These are phyloP conservation scores for Aphanoascus verrucosus DNA, from an alignment of 2,329 filamentous ascomycete genomes.

Conservation along the genomic window DNA sequence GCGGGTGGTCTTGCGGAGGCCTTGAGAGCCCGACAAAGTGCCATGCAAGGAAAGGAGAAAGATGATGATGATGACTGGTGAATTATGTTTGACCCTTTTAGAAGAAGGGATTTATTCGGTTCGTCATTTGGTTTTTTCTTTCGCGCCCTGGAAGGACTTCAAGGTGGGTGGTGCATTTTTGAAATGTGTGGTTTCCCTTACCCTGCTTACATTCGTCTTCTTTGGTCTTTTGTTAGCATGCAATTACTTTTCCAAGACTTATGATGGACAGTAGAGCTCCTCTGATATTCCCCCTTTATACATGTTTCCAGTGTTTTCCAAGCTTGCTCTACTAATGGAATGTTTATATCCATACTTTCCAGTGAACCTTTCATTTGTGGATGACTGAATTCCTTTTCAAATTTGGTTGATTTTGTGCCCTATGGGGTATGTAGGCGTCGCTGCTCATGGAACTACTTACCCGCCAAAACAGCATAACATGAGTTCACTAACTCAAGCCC, in stretches of 20 bases:
- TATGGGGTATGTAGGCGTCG: too few species aligned
- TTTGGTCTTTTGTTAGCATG: background rate
- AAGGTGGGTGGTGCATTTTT: constrained; percentile 1
- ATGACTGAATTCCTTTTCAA: too few species aligned
- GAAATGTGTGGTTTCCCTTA: background rate
- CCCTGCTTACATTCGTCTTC: background rate
- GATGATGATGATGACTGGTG: constrained; percentile 50
- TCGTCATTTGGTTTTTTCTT: background rate
- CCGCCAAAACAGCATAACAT: too few species aligned
- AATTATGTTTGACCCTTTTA: background rate
- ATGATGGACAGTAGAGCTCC: background rate
- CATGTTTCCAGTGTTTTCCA: background rate
- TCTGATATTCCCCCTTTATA: background rate
- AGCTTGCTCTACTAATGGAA: too few species aligned
- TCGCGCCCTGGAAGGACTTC: background rate
- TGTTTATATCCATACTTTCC: too few species aligned
- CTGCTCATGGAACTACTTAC: too few species aligned
- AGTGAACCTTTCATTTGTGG: too few species aligned
- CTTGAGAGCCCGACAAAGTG: constrained; percentile 63
- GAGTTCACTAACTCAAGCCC: too few species aligned
- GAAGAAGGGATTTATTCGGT: background rate
- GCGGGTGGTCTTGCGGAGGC: constrained; percentile 68
- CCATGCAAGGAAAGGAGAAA: constrained; percentile 59
- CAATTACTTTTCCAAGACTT: background rate
- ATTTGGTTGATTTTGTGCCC: too few species aligned